Evolutionary conservation across 306 rosid species (phyloP).

Genomic region (Lathyrus oleraceus): DNA sequence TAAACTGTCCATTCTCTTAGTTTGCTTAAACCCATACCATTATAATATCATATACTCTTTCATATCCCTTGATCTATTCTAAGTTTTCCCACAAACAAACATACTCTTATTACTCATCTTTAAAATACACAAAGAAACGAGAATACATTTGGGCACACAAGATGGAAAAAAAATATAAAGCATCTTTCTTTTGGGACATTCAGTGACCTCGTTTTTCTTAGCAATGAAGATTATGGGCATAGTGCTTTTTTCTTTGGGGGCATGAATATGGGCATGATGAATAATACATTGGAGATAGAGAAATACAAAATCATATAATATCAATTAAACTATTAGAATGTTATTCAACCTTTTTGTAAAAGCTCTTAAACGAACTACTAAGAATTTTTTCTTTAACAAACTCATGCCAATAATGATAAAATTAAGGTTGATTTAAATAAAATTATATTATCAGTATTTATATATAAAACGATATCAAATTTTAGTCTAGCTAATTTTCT

Average conservation of each 20-base stretch:
- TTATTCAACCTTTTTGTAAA: background rate
- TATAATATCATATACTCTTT: too few relatives aligned
- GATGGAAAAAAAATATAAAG: slow-evolving; percentile 8
- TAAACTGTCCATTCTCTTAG: too few relatives aligned
- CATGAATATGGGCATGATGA: background rate
- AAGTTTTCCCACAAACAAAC: background rate
- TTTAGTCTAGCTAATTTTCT: too few relatives aligned
- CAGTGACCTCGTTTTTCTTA: slow-evolving; percentile 26
- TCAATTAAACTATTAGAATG: background rate
- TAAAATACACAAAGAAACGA: background rate
- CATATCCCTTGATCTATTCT: too few relatives aligned
- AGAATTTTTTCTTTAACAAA: too few relatives aligned
- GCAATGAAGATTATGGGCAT: slow-evolving; percentile 20
- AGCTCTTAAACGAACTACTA: background rate
- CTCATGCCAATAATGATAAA: too few relatives aligned
- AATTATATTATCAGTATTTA: too few relatives aligned
- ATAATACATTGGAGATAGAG: background rate
- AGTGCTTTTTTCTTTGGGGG: background rate
- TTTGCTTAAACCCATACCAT: too few relatives aligned
- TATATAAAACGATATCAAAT: too few relatives aligned
- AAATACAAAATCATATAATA: background rate
- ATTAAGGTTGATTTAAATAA: too few relatives aligned
- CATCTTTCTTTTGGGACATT: slow-evolving; percentile 12
- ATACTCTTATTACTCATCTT: background rate
- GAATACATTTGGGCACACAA: slow-evolving; percentile 22